Evolutionary conservation across 2,329 filamentous ascomycete genomes (phyloP).

Genomic region (Epichloe sibirici): DNA sequence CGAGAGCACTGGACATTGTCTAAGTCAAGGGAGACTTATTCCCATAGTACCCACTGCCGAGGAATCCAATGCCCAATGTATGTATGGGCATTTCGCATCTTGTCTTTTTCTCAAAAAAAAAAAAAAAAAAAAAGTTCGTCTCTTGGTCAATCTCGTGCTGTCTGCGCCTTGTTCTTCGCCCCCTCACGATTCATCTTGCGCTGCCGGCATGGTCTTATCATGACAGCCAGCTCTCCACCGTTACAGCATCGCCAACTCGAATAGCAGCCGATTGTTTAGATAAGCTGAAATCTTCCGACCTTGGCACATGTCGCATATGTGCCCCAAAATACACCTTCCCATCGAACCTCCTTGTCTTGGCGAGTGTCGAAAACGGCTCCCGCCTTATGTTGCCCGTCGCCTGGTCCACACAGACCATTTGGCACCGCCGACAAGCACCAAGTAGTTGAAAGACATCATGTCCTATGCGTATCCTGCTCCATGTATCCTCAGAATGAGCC

Average conservation of each 20-base stretch:
- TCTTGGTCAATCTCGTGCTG: too few species aligned
- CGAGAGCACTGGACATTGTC: too few species aligned
- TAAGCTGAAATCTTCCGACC: conserved; percentile 3
- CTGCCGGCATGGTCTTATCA: not conserved
- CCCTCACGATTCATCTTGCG: too few species aligned
- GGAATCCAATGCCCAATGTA: too few species aligned
- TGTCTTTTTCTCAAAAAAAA: too few species aligned
- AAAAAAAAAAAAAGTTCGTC: too few species aligned
- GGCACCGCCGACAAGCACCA: conserved; percentile 76
- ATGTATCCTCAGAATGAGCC: conserved; percentile 70
- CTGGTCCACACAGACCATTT: conserved; percentile 95
- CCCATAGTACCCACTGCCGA: too few species aligned
- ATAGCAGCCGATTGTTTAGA: conserved; percentile 28
- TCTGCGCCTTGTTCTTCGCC: too few species aligned
- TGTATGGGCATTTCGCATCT: too few species aligned
- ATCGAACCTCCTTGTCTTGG: conserved; percentile 72
- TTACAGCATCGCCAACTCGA: conserved; percentile 34
- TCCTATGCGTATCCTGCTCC: conserved; percentile 58
- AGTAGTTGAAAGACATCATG: conserved; percentile 55
- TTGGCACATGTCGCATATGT: conserved; percentile 50
- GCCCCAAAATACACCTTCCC: conserved; percentile 85
- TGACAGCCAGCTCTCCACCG: conserved; percentile 10
- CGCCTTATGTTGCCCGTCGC: conserved; percentile 62
- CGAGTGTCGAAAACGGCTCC: conserved; percentile 80
- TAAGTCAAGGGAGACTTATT: too few species aligned